Percentiles rank a stretch among this genome's conserved stretches.
phyloP scores from a whole-genome alignment of 2,329 filamentous ascomycete genomes.

The Botrytis deweyae region DNA sequence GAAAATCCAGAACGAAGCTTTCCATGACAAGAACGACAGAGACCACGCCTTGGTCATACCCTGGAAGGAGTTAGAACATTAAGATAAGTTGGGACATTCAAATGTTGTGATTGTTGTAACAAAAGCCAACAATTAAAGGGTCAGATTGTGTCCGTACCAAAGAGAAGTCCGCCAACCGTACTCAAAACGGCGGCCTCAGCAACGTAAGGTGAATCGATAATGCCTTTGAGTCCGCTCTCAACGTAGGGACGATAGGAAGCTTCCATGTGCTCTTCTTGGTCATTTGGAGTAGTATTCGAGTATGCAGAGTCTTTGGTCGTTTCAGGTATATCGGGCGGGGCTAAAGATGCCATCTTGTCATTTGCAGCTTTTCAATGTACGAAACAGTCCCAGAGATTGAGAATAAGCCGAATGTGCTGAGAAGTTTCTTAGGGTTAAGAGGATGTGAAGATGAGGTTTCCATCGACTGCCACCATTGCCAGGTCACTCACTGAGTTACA shows the following conservation, averaged over 20 bases:
- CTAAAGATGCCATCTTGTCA: background rate
- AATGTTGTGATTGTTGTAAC: background rate
- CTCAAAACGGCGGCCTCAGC: constrained; percentile 10
- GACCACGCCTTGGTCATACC: constrained; percentile 49
- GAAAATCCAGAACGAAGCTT: constrained; percentile 44
- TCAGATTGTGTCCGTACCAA: background rate
- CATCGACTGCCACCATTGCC: background rate
- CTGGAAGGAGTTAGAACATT: constrained; percentile 34
- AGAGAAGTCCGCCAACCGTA: constrained; percentile 13
- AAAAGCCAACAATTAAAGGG: background rate
- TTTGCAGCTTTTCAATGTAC: background rate
- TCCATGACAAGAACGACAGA: constrained; percentile 47
- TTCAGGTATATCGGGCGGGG: background rate
- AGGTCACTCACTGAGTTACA: background rate
- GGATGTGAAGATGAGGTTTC: background rate
- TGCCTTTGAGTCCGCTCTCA: constrained; percentile 1
- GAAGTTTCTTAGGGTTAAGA: background rate
- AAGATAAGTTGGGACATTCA: background rate
- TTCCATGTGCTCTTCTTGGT: background rate
- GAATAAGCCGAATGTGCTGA: background rate
- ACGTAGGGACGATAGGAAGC: constrained; percentile 8
- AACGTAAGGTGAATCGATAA: constrained; percentile 16
- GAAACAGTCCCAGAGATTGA: background rate
- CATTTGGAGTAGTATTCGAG: background rate
- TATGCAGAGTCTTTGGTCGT: background rate